Evolutionary conservation across 1,284 basidiomycete species (phyloP).

Genomic region (Anthracocystis walkeri): DNA sequence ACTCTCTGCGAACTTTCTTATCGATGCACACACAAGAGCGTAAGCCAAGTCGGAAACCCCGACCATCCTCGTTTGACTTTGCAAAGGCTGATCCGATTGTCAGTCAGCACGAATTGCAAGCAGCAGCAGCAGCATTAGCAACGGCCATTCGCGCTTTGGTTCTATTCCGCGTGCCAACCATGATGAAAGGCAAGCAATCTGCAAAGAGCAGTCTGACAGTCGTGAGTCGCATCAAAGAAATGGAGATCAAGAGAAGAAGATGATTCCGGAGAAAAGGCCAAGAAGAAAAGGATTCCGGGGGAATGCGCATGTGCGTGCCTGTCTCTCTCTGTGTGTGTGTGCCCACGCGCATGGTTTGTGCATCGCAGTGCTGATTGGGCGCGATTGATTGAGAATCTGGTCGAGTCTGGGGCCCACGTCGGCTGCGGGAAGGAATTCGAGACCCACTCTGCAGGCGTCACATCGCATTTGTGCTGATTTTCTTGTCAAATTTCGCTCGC

Average conservation of each 20-base stretch:
- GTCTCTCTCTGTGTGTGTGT: not conserved
- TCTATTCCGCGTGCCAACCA: too few species aligned
- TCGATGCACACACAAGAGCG: slow-evolving; percentile 16
- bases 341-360: not conserved
- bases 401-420: slow-evolving; percentile 1
- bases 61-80: not conserved
- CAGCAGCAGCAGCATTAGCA: not conserved
- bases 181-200: too few species aligned
- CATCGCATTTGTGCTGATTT: slow-evolving; percentile 9
- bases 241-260: too few species aligned
- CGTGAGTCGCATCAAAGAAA: too few species aligned
- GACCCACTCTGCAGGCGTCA: slow-evolving; percentile 10
- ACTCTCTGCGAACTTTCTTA: slow-evolving; percentile 24
- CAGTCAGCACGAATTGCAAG: not conserved
- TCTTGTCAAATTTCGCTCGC: not conserved
- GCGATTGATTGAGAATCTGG: too few species aligned
- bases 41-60: slow-evolving; percentile 1
- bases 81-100: not conserved
- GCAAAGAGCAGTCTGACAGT: too few species aligned
- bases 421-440: not conserved
- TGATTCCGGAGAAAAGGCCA: not conserved
- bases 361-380: slow-evolving; percentile 10
- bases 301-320: slow-evolving; percentile 29
- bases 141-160: too few species aligned
- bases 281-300: slow-evolving; percentile 10